Evolutionary conservation across 306 rosid species (phyloP).

Genomic region (Senna tora): DNA sequence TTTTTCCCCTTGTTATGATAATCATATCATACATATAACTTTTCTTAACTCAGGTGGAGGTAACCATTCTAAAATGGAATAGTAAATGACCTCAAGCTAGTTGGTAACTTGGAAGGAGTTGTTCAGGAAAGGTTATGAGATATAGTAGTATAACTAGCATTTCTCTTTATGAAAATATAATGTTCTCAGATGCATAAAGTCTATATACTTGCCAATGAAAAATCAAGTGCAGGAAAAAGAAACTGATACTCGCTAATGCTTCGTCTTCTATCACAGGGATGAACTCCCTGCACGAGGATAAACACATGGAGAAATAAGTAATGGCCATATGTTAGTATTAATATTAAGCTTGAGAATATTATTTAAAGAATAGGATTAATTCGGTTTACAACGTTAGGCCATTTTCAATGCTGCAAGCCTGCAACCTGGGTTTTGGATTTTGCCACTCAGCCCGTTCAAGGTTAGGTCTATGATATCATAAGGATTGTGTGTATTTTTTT

Average conservation of each 20-base stretch:
- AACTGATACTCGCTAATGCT: conserved; percentile 66
- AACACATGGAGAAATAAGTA: conserved; percentile 8
- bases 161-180: background rate
- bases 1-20: no score
- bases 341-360: conserved; percentile 31
- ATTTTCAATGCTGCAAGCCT: no score
- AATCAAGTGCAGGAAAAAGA: conserved; percentile 88
- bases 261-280: conserved; percentile 88
- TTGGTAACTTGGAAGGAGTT: background rate
- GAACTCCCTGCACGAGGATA: conserved; percentile 69
- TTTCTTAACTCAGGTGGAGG: background rate
- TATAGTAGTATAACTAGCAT: background rate
- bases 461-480: no score
- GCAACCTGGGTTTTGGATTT: no score
- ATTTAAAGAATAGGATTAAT: background rate
- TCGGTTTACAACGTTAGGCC: background rate
- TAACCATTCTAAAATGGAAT: background rate
- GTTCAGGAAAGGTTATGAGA: background rate
- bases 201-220: conserved; percentile 72
- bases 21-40: no score
- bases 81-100: background rate
- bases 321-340: conserved; percentile 19
- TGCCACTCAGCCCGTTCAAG: no score
- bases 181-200: conserved; percentile 14
- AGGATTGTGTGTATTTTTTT: no score